A percentile compares a stretch with the other conserved stretches of the same genome.
phyloP scores from a whole-genome alignment of 345 rosid genomes.

The Sisymbrium altissimum region DNA sequence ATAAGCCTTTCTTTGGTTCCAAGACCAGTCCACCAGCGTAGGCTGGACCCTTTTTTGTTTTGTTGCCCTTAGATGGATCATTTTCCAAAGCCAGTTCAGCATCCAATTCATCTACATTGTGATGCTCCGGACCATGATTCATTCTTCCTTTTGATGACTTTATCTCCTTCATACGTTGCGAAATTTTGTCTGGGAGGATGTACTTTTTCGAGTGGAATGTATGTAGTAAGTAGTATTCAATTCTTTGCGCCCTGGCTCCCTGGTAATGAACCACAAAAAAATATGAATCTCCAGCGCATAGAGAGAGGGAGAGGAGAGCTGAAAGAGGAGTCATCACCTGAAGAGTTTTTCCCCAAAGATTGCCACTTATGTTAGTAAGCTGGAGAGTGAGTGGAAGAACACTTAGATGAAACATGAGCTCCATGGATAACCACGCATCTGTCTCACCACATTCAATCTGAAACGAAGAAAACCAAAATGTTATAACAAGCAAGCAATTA shows the following conservation, averaged over 20 bases:
- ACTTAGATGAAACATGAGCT: slow-evolving; percentile 95
- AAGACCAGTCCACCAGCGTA: slow-evolving; percentile 95
- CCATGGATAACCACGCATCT: slow-evolving; percentile 99
- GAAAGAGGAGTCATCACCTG: slow-evolving; percentile 54
- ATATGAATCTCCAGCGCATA: not conserved
- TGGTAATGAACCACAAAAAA: slow-evolving; percentile 31
- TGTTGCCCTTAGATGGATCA: slow-evolving; percentile 44
- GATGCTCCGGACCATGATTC: slow-evolving; percentile 44
- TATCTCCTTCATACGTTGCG: slow-evolving; percentile 52
- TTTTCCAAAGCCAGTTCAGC: slow-evolving; percentile 44
- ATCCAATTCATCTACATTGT: slow-evolving; percentile 47
- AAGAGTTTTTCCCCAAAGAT: slow-evolving; percentile 97
- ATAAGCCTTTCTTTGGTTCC: slow-evolving; percentile 95
- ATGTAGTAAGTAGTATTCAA: slow-evolving; percentile 88
- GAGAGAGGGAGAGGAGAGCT: not conserved
- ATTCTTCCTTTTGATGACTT: slow-evolving; percentile 56
- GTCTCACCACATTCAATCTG: slow-evolving; percentile 97
- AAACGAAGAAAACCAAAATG: slow-evolving; percentile 19
- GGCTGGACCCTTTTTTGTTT: slow-evolving; percentile 83
- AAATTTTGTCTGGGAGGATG: slow-evolving; percentile 86
- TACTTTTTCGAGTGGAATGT: slow-evolving; percentile 87
- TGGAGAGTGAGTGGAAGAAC: slow-evolving; percentile 98
- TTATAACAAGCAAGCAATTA: slow-evolving; percentile 4
- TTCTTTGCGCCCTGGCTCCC: slow-evolving; percentile 99
- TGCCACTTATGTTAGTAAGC: slow-evolving; percentile 95